Conservation (phyloP, 768 basidiomycete genomes). For the Phylloporus sp. region DNA sequence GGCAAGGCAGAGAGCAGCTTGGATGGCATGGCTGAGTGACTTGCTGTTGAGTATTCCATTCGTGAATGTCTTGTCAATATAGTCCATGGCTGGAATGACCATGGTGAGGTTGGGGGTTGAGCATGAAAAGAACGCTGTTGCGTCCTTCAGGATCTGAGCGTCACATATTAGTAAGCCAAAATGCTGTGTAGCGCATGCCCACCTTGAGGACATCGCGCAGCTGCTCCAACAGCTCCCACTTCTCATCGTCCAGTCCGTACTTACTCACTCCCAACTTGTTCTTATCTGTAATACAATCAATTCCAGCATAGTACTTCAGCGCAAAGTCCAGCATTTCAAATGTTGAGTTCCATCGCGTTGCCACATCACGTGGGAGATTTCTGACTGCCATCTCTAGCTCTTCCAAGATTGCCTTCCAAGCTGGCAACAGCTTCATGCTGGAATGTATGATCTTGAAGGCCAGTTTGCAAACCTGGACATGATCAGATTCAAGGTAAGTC, state of each 20-base stretch:
- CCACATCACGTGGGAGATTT: constrained; percentile 10
- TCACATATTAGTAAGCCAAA: not conserved
- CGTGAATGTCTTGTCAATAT: not conserved
- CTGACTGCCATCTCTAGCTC: not conserved
- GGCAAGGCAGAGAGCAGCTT: not conserved
- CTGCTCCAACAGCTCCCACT: constrained; percentile 35
- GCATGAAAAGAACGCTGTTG: not conserved
- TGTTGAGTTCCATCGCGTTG: constrained; percentile 18
- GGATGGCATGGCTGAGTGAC: not conserved
- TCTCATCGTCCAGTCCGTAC: constrained; percentile 23
- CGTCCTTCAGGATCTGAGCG: not conserved
- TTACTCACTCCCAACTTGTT: constrained; percentile 11
- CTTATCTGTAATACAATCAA: constrained; percentile 20
- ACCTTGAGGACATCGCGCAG: constrained; percentile 15
- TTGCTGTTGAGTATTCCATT: not conserved
- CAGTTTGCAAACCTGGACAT: constrained; percentile 7
- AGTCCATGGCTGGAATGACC: not conserved
- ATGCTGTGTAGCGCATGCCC: not conserved
- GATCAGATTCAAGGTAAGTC: not conserved
- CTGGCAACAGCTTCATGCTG: constrained; percentile 14
- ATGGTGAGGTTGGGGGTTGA: not conserved
- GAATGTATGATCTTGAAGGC: constrained; percentile 24
- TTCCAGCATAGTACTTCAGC: constrained; percentile 13
- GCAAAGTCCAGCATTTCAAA: constrained; percentile 24
- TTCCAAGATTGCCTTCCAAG: constrained; percentile 12